Base-by-base conservation (phyloP, 148 eudicot genomes). In the Rhododendron simsii region DNA sequence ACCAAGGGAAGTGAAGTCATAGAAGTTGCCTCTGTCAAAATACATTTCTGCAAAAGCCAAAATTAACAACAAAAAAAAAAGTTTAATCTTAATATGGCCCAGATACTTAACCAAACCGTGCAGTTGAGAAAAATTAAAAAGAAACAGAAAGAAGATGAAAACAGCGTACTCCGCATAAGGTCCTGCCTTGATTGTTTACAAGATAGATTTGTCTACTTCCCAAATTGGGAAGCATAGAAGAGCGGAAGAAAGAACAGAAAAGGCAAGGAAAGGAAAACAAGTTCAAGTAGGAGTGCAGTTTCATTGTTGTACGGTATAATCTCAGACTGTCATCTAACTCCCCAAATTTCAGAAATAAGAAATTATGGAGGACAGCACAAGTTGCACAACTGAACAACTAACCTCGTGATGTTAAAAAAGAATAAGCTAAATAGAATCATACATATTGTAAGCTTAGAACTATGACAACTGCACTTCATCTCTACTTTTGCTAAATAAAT, bases 1-100 rank as follows among this genome's bases (percentile, higher is more conserved):
- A 96, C 99, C 99, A 81, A 96, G 94, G 85, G 99, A 96, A 44
- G 99, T 96, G 69, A 96, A 96, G 91, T 96, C 99, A 84, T 96
- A 96, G 85, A 94, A 96, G 93, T 96, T 95, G 86, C 98, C 98
- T 88, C 92, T 93, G 89, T 96, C 99, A 53, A 92, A 96, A 87
- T 95, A 96, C 94, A 96, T 93, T 90, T 96, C 99, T 96, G 99
- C 92, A 93, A 85, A 86, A 20, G 90, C 95, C 97, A 83, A 95
- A 55, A 55, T 55, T 55, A 80, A 33, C 21, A 80, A 95, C 89
- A 92, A 53, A 30, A 28, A 30, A n/a, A 44, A 48, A 96, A 79
- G 94, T 91, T 95, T 93, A 85, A 96, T 97, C 86, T 96, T 97
- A 76, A 91, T 94, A 59, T 78, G 77, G 3, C 81, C 10, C 41